These are phyloP conservation scores for Crithidia brevicula DNA, from an alignment of 208 protist species.

Conservation along the genomic window DNA sequence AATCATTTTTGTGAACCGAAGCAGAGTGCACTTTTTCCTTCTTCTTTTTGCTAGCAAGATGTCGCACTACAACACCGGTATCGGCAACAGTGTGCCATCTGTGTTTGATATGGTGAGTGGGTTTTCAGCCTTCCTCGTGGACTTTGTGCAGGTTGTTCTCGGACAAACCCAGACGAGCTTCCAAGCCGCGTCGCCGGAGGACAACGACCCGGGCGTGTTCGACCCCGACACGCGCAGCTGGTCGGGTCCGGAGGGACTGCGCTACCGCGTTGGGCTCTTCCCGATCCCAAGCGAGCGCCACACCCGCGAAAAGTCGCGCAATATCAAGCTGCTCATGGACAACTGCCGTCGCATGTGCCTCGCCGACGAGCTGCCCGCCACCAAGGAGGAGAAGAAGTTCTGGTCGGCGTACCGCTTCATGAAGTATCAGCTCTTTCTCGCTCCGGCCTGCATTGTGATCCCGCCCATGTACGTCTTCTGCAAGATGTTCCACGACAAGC, in stretches of 20 bases:
- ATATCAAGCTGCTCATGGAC: conserved; percentile 91
- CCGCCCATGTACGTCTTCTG: conserved; percentile 88
- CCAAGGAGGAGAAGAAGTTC: conserved; percentile 85
- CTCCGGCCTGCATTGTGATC: conserved; percentile 69
- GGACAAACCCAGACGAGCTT: conserved; percentile 76
- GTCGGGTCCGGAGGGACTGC: conserved; percentile 72
- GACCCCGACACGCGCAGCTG: conserved; percentile 76
- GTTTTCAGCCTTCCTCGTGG: conserved; percentile 60
- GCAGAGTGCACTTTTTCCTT: too few relatives aligned
- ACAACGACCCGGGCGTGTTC: conserved; percentile 65
- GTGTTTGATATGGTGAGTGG: conserved; percentile 81
- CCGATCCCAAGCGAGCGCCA: conserved; percentile 87
- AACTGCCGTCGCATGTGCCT: conserved; percentile 86
- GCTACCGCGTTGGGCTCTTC: conserved; percentile 83
- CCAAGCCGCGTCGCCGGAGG: conserved; percentile 59
- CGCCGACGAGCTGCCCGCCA: conserved; percentile 84
- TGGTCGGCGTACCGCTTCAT: conserved; percentile 90
- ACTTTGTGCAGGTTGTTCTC: conserved; percentile 80
- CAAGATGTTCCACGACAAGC: conserved; percentile 78
- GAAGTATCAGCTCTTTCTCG: conserved; percentile 89
- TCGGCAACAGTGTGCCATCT: conserved; percentile 80
- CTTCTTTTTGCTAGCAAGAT: conserved; percentile 35
- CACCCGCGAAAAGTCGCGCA: conserved; percentile 79
- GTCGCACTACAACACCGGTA: conserved; percentile 89
- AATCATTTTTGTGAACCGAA: too few relatives aligned